Percentiles rank a stretch among this genome's conserved stretches.
Conservation (phyloP, 2,329 filamentous ascomycete genomes). For the Cryphonectria radicalis region DNA sequence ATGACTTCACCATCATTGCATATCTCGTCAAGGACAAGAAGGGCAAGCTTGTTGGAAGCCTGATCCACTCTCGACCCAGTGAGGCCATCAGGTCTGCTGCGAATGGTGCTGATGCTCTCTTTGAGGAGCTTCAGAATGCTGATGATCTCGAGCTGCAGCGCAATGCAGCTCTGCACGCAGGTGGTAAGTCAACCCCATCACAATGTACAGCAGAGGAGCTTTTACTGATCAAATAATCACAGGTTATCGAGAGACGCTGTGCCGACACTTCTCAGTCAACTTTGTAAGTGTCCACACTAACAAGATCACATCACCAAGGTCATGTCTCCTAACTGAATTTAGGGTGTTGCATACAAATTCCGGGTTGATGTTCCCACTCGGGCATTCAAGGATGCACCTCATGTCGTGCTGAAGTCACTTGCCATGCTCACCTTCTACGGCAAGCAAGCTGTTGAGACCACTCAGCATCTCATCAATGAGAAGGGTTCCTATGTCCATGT, state of each 20-base stretch:
- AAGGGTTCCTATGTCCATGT: conserved; percentile 10
- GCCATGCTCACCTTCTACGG: conserved; percentile 54
- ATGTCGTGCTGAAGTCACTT: conserved; percentile 54
- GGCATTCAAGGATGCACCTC: conserved; percentile 54
- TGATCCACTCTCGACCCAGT: conserved; percentile 50
- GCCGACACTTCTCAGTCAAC: conserved; percentile 58
- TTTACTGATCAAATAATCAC: background rate
- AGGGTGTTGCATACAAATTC: conserved; percentile 70
- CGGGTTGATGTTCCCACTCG: conserved; percentile 49
- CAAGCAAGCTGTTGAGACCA: conserved; percentile 42
- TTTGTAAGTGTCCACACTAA: conserved; percentile 44
- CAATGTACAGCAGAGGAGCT: conserved; percentile 21
- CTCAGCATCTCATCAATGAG: conserved; percentile 27
- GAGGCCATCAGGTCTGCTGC: conserved; percentile 44
- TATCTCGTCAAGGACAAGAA: conserved; percentile 53
- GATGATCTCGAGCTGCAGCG: conserved; percentile 49
- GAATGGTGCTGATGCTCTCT: conserved; percentile 64
- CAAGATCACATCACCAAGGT: background rate
- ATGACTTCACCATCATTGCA: conserved; percentile 31
- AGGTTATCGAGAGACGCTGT: conserved; percentile 49
- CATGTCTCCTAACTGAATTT: conserved; percentile 35
- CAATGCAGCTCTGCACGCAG: conserved; percentile 41
- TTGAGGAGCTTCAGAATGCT: conserved; percentile 46
- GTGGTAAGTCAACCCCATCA: conserved; percentile 37
- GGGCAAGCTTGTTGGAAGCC: conserved; percentile 49